Evolutionary conservation across 805 yeast genomes (phyloP).

Genomic region (Wickerhamiella qilinensis): DNA sequence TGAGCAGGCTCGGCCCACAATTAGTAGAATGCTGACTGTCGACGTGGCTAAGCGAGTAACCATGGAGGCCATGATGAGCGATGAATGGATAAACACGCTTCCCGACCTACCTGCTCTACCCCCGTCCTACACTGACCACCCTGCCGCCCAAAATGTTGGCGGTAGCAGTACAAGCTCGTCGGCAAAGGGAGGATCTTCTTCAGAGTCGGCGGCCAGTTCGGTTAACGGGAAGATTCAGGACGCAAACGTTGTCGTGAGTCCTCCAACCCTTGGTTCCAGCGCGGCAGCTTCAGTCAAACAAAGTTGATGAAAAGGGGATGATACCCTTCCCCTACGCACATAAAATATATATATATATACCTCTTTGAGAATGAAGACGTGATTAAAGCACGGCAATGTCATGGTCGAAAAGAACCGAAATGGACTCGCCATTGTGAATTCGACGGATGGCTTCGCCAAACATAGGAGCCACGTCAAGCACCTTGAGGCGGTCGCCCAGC

Average conservation of each 20-base stretch:
- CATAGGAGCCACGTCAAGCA: slow-evolving; percentile 72
- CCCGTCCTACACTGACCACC: neutral
- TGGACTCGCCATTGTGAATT: slow-evolving; percentile 93
- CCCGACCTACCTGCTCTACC: slow-evolving; percentile 3
- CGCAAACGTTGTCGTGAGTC: too few relatives aligned
- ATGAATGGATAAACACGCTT: slow-evolving; percentile 43
- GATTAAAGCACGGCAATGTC: slow-evolving; percentile 18
- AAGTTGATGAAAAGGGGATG: too few relatives aligned
- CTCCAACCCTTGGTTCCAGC: too few relatives aligned
- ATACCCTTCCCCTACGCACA: too few relatives aligned
- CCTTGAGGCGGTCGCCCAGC: slow-evolving; percentile 51
- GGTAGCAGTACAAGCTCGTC: neutral
- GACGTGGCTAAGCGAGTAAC: slow-evolving; percentile 41
- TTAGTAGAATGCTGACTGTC: slow-evolving; percentile 49
- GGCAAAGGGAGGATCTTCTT: neutral
- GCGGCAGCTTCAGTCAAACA: too few relatives aligned
- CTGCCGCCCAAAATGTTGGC: neutral
- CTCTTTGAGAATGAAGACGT: too few relatives aligned
- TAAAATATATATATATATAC: too few relatives aligned
- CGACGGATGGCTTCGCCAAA: slow-evolving; percentile 93
- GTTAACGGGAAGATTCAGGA: too few relatives aligned
- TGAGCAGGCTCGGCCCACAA: slow-evolving; percentile 39
- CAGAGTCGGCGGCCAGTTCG: neutral
- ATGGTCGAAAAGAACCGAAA: slow-evolving; percentile 82
- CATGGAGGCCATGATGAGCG: slow-evolving; percentile 38